Conservation (phyloP, 192 early-diverging fungal species). For the Coemansia sp. region DNA sequence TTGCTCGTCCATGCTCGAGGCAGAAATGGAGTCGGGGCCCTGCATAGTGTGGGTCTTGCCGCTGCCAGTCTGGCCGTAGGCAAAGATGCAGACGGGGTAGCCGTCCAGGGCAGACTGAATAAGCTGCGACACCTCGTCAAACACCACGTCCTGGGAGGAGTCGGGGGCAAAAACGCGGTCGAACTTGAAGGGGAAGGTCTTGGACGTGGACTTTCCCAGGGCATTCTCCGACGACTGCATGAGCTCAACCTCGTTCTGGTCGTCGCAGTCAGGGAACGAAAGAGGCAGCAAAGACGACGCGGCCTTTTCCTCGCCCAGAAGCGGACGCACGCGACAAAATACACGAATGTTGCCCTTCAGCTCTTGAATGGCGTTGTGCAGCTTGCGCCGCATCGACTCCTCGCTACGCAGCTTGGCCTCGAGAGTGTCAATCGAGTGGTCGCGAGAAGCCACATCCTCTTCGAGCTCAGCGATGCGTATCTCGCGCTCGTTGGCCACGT, state of each 20-base stretch:
- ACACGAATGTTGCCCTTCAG: slow-evolving; percentile 97
- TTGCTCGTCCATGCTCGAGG: slow-evolving; percentile 27
- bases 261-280: slow-evolving; percentile 58
- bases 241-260: slow-evolving; percentile 77
- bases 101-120: slow-evolving; percentile 96
- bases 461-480: slow-evolving; percentile 56
- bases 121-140: slow-evolving; percentile 94
- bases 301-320: slow-evolving; percentile 45
- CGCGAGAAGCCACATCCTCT: slow-evolving; percentile 41
- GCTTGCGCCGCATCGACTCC: slow-evolving; percentile 75
- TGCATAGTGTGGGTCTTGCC: slow-evolving; percentile 91
- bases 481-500: slow-evolving; percentile 47
- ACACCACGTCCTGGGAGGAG: slow-evolving; percentile 76
- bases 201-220: slow-evolving; percentile 60
- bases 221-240: slow-evolving; percentile 59
- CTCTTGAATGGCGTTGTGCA: slow-evolving; percentile 94
- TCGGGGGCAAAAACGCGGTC: slow-evolving; percentile 80
- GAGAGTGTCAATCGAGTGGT: slow-evolving; percentile 52
- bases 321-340: slow-evolving; percentile 92
- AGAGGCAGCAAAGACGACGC: slow-evolving; percentile 41
- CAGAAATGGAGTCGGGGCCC: slow-evolving; percentile 56
- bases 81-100: slow-evolving; percentile 97
- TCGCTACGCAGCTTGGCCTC: slow-evolving; percentile 70
- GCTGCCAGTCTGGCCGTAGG: slow-evolving; percentile 96
- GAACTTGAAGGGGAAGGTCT: slow-evolving; percentile 78